Conservation (phyloP, 768 basidiomycete genomes). For the Rhizopogon rudus region DNA sequence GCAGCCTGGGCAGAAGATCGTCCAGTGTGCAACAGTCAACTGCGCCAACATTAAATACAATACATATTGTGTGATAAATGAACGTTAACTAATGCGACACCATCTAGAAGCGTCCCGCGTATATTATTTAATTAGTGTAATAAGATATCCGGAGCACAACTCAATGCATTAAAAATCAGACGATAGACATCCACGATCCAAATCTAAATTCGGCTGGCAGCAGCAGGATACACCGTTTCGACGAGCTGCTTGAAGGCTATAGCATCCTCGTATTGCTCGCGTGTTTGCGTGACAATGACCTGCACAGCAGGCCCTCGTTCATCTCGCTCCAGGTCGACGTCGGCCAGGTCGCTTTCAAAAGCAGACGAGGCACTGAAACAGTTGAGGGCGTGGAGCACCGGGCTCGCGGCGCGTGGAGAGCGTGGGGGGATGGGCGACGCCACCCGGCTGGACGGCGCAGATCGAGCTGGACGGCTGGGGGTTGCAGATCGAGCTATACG, state of each 20-base stretch:
- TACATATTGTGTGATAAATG: no score
- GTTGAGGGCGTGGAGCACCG: constrained; percentile 23
- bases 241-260: constrained; percentile 26
- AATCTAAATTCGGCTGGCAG: not conserved
- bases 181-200: not conserved
- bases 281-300: constrained; percentile 30
- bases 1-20: no score
- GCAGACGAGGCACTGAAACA: constrained; percentile 27
- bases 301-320: constrained; percentile 18
- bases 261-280: constrained; percentile 28
- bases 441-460: no score
- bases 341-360: constrained; percentile 29
- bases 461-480: no score
- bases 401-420: constrained; percentile 19
- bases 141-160: not conserved
- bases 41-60: no score
- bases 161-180: not conserved
- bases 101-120: not conserved
- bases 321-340: constrained; percentile 17
- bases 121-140: not conserved
- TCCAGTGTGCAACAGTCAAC: no score
- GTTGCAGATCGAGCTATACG: not conserved
- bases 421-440: constrained; percentile 21
- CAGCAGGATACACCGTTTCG: constrained; percentile 23
- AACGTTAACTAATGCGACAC: no score